Conservation (phyloP, 1,139 yeast genomes). For the Hansenula lynferdii region DNA sequence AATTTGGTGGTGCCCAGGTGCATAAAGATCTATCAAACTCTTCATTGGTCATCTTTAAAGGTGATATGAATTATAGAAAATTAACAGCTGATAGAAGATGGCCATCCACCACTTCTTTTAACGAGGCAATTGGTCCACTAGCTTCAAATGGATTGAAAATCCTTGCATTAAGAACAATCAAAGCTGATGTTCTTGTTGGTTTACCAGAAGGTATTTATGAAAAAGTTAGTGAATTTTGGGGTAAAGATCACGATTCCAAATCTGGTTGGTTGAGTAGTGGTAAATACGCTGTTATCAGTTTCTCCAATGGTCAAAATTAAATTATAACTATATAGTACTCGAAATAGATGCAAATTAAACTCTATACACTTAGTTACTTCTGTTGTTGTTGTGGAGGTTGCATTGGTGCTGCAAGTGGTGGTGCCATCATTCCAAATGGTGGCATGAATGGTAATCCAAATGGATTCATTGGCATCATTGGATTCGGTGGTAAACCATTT, state of each 20-base stretch:
- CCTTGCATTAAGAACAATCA: slow-evolving; percentile 83
- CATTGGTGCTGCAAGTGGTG: too few relatives aligned
- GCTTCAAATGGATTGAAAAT: slow-evolving; percentile 55
- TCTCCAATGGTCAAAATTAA: slow-evolving; percentile 25
- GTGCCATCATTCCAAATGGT: slow-evolving; percentile 8
- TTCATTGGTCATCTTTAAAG: slow-evolving; percentile 76
- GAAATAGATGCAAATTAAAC: too few relatives aligned
- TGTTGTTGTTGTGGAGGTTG: too few relatives aligned
- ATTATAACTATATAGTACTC: too few relatives aligned
- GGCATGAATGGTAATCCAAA: slow-evolving; percentile 11
- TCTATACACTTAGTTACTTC: too few relatives aligned
- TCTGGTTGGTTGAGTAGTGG: slow-evolving; percentile 87
- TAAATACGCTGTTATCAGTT: slow-evolving; percentile 86
- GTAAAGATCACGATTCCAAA: slow-evolving; percentile 37
- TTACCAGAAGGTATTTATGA: slow-evolving; percentile 69
- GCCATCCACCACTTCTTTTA: slow-evolving; percentile 77
- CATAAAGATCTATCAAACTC: slow-evolving; percentile 43
- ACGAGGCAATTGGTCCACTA: slow-evolving; percentile 63
- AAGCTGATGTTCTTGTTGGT: slow-evolving; percentile 96
- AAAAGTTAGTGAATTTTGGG: slow-evolving; percentile 57
- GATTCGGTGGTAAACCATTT: slow-evolving; percentile 1
- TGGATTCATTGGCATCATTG: slow-evolving; percentile 11
- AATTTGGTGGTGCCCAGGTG: slow-evolving; percentile 53
- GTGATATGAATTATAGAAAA: slow-evolving; percentile 94
- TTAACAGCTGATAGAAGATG: slow-evolving; percentile 87